Evolutionary conservation across 495 filamentous ascomycete genomes (phyloP).

Genomic region (Penicillium atrosanguineum): DNA sequence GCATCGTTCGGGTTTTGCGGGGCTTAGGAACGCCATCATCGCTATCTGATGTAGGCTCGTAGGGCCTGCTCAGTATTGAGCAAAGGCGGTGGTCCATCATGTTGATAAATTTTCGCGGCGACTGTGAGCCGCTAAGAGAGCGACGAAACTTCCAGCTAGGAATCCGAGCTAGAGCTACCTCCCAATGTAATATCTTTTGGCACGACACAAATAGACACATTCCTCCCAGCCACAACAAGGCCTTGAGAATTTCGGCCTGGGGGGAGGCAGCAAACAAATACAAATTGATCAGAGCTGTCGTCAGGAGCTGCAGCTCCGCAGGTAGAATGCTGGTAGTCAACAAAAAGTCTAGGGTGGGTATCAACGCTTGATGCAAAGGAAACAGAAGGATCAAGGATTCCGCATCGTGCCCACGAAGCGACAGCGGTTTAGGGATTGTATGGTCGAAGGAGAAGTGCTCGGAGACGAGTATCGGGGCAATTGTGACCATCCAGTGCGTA

Average conservation of each 20-base stretch:
- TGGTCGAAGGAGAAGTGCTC: slow-evolving; percentile 38
- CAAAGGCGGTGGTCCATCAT: slow-evolving; percentile 49
- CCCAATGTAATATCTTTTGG: slow-evolving; percentile 77
- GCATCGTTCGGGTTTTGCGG: slow-evolving; percentile 31
- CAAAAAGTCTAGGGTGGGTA: slow-evolving; percentile 68
- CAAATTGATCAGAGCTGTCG: slow-evolving; percentile 77
- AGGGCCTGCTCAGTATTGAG: slow-evolving; percentile 39
- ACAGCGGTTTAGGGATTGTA: slow-evolving; percentile 30
- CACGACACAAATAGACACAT: slow-evolving; percentile 71
- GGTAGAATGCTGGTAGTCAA: slow-evolving; percentile 83
- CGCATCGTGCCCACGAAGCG: slow-evolving; percentile 44
- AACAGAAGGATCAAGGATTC: slow-evolving; percentile 71
- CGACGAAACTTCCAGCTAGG: slow-evolving; percentile 87
- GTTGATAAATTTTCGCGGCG: slow-evolving; percentile 49
- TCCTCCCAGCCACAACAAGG: slow-evolving; percentile 85
- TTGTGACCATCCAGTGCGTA: slow-evolving; percentile 71
- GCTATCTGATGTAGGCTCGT: slow-evolving; percentile 40
- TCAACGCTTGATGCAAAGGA: slow-evolving; percentile 82
- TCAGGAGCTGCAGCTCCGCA: slow-evolving; percentile 85
- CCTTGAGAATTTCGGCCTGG: slow-evolving; percentile 78
- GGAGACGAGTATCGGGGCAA: slow-evolving; percentile 56
- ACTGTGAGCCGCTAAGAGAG: slow-evolving; percentile 42
- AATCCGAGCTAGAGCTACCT: slow-evolving; percentile 78
- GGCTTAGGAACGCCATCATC: slow-evolving; percentile 34
- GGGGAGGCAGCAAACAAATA: slow-evolving; percentile 75